Base-by-base conservation (phyloP, 129 eudicot genomes). In the Smallanthus sonchifolius region DNA sequence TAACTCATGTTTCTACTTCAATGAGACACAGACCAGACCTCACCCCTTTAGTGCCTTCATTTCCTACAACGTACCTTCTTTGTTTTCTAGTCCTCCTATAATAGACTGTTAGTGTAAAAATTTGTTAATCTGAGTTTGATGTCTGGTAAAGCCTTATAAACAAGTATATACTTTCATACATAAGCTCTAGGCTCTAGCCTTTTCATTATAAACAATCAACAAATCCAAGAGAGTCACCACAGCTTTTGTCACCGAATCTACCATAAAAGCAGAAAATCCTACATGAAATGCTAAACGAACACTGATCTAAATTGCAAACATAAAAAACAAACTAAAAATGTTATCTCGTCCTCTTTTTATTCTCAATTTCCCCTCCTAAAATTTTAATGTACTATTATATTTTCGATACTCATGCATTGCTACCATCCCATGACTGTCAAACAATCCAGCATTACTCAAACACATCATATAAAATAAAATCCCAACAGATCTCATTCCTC, bases 171-270 rank as follows among this genome's bases (percentile, higher is more conserved):
- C 15, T 40, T 73, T 61, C 61, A 61, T 48, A 45, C 32, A 4
- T 74, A 34, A 48, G n/a, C n/a, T n/a, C n/a, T n/a, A n/a, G n/a
- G 70, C 47, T 47, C 70, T 16, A 44, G 61, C 77, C 61, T 36
- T 61, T 32, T 45, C 77, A 60, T 43, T 35, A 57, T 6, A 38
- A 13, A 61, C 0, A 47, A 52, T 35, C 47, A 44, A 73, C 45
- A 16, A 32, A 40, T 61, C 32, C 70, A 32, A 60, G 74, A 73
- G 44, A 20, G 17, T 47, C 28, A 69, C 44, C 47, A 30, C 39
- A 6, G 45, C 13, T 60, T 17, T 17, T 43, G 52, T 17, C 64
- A 15, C 47, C 14, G 43, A 44, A 74, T 34, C 20, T 30, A 60
- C 44, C 70, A 62, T 62, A 45, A 16, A 6, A 10, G 47, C 59